Conservation (phyloP, 345 rosid genomes). For the Gossypium thurberi region DNA sequence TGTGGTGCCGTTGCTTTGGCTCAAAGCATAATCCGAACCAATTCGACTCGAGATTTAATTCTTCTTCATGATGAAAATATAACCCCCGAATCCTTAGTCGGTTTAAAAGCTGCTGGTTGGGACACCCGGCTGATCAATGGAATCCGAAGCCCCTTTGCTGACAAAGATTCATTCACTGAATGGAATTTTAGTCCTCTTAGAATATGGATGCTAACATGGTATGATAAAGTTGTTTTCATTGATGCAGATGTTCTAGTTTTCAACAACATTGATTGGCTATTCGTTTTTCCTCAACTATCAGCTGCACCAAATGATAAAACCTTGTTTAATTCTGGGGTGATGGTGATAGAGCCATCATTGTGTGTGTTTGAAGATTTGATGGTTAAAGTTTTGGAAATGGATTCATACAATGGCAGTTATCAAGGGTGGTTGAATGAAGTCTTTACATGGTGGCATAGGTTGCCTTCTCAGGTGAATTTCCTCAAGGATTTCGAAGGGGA, state of each 20-base stretch:
- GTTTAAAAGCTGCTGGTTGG: constrained; percentile 68
- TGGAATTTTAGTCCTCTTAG: constrained; percentile 84
- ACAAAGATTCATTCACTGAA: constrained; percentile 50
- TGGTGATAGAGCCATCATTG: constrained; percentile 75
- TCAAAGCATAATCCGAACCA: constrained; percentile 55
- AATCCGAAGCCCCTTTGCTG: constrained; percentile 57
- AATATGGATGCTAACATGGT: constrained; percentile 56
- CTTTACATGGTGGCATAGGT: constrained; percentile 85
- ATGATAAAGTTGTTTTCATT: constrained; percentile 61
- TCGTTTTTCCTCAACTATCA: constrained; percentile 60
- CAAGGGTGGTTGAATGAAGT: constrained; percentile 77
- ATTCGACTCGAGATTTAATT: constrained; percentile 44
- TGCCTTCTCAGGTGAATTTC: constrained; percentile 45
- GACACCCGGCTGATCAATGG: constrained; percentile 34
- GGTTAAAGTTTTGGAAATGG: constrained; percentile 28
- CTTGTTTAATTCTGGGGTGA: constrained; percentile 75
- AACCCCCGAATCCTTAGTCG: constrained; percentile 29
- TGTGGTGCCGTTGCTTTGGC: constrained; percentile 96
- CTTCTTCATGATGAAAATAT: constrained; percentile 63
- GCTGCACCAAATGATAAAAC: constrained; percentile 38
- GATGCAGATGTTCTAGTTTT: constrained; percentile 62
- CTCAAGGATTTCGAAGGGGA: constrained; percentile 34
- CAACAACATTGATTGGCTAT: constrained; percentile 47
- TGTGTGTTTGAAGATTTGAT: constrained; percentile 56
- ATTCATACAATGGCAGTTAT: constrained; percentile 72